These are phyloP conservation scores for Blumeriella jaapii DNA, from an alignment of 2,329 filamentous ascomycete species.

Conservation along the genomic window DNA sequence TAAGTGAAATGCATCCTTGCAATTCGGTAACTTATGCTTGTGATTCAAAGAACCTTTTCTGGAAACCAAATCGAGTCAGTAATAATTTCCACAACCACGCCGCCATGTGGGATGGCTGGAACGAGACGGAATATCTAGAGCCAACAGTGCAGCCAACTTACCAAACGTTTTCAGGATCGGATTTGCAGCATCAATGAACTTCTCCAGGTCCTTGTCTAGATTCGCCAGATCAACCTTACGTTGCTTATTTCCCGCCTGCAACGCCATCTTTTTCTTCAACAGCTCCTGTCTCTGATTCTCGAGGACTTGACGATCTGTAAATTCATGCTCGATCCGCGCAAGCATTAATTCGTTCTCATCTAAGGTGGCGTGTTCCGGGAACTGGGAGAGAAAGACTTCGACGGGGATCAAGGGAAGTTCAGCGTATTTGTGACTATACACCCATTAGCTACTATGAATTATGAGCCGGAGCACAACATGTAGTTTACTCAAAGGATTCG, in stretches of 20 bases:
- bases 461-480: no score
- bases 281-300: slow-evolving; percentile 75
- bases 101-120: background rate
- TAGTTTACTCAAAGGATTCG: slow-evolving; percentile 73
- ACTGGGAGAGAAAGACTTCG: slow-evolving; percentile 66
- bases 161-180: slow-evolving; percentile 80
- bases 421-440: slow-evolving; percentile 67
- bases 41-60: no score
- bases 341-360: slow-evolving; percentile 78
- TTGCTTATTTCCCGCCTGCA: slow-evolving; percentile 74
- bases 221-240: slow-evolving; percentile 87
- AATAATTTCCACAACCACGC: no score
- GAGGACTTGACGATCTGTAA: slow-evolving; percentile 68
- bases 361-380: slow-evolving; percentile 61
- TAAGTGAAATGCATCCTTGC: no score
- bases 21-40: no score
- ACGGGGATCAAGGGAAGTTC: slow-evolving; percentile 74
- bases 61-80: no score
- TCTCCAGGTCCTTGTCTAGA: slow-evolving; percentile 83
- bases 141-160: slow-evolving; percentile 38
- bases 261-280: slow-evolving; percentile 57
- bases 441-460: no score
- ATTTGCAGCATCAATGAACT: slow-evolving; percentile 85
- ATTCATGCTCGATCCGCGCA: slow-evolving; percentile 83
- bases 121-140: background rate